A percentile compares a stretch with the other conserved stretches of the same genome.
Evolutionary conservation across 805 yeast genomes (phyloP).

Genomic region (Kuraishia piskuri): DNA sequence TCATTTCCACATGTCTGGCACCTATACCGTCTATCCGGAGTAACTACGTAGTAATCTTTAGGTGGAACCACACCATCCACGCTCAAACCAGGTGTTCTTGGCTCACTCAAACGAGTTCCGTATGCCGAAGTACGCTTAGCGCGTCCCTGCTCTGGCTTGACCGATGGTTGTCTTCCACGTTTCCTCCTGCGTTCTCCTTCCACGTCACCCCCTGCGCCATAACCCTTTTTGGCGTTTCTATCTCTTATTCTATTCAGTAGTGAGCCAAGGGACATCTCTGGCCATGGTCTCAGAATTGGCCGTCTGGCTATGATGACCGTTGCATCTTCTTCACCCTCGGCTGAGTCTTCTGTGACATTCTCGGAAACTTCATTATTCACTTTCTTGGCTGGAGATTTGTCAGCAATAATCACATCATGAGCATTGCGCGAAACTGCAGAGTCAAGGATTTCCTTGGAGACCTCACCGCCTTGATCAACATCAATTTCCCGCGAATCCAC

Average conservation of each 20-base stretch:
- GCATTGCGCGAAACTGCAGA: neutral
- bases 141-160: neutral
- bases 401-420: neutral
- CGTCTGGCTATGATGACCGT: neutral
- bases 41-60: neutral
- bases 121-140: neutral
- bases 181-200: neutral
- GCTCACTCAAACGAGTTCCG: neutral
- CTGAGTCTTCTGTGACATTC: neutral
- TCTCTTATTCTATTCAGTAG: slow-evolving; percentile 4
- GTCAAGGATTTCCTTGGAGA: neutral
- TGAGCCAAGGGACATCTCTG: neutral
- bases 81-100: neutral
- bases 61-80: neutral
- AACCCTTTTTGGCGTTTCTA: neutral
- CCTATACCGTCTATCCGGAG: neutral
- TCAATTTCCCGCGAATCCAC: neutral
- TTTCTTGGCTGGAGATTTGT: neutral
- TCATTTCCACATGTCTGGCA: neutral
- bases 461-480: neutral
- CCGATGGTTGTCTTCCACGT: neutral
- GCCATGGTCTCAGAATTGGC: slow-evolving; percentile 2
- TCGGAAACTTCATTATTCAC: neutral
- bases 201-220: neutral
- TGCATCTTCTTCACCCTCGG: neutral